Percentiles rank a stretch among this genome's conserved stretches.
Evolutionary conservation across 2,329 filamentous ascomycete genomes (phyloP).

Genomic region (Penicillium olsonii): DNA sequence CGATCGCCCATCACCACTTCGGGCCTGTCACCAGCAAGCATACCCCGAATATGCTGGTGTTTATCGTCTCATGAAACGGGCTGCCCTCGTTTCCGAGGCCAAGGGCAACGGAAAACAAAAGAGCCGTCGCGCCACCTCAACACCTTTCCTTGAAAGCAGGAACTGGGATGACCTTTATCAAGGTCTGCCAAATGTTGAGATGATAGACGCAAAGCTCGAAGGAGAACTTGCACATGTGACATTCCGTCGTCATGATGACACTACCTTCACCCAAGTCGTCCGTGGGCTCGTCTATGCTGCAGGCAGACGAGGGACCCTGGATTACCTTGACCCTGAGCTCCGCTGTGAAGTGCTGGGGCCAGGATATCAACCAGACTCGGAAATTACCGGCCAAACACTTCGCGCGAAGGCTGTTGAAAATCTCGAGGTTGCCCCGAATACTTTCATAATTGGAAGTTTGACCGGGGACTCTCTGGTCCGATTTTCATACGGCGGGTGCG

Average conservation of each 20-base stretch:
- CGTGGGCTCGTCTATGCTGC: slow-evolving; percentile 57
- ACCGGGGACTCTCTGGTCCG: slow-evolving; percentile 63
- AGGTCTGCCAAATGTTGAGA: slow-evolving; percentile 56
- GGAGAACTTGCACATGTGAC: slow-evolving; percentile 40
- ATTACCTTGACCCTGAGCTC: slow-evolving; percentile 52
- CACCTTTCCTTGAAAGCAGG: slow-evolving; percentile 49
- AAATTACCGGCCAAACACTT: slow-evolving; percentile 56
- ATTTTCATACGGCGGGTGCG: slow-evolving; percentile 61
- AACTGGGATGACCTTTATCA: slow-evolving; percentile 56
- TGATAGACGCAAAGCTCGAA: slow-evolving; percentile 41
- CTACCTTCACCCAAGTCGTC: slow-evolving; percentile 47
- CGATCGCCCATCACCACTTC: slow-evolving; percentile 57
- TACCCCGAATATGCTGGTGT: slow-evolving; percentile 64
- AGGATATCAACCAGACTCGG: slow-evolving; percentile 20
- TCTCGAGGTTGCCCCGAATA: slow-evolving; percentile 53
- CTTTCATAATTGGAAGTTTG: slow-evolving; percentile 61
- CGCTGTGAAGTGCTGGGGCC: slow-evolving; percentile 49
- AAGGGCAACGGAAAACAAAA: slow-evolving; percentile 23
- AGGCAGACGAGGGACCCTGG: slow-evolving; percentile 57
- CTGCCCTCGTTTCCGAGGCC: slow-evolving; percentile 33
- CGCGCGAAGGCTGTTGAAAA: slow-evolving; percentile 54
- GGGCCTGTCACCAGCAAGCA: slow-evolving; percentile 60
- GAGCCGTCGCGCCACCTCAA: slow-evolving; percentile 40
- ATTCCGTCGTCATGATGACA: slow-evolving; percentile 47
- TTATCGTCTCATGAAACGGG: slow-evolving; percentile 62